Base-by-base conservation (phyloP, 148 eudicot species). In the Suaeda aralocaspica region DNA sequence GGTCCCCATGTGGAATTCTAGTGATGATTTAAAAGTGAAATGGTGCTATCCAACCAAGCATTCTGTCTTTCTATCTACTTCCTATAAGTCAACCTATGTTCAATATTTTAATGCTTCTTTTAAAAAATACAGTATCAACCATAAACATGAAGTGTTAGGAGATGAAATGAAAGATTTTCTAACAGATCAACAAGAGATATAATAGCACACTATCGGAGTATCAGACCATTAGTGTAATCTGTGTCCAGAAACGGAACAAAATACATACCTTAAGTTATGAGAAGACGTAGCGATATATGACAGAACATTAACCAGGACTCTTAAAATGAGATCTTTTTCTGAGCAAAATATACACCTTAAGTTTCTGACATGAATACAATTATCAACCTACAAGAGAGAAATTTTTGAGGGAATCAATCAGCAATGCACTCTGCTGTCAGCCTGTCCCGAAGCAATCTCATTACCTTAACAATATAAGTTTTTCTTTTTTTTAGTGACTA, bases 11-110 rank as follows among this genome's bases (percentile, higher is more conserved):
- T 51, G 66, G 45, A 30, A 18, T 5, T 22, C 33, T 67, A 56
- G 58, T 59, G 14, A 59, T 68, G 29, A 57, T 70, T 64, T 55
- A 64, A 63, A 69, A 74, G 41, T 44, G 18, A 45, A 64, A 25
- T 67, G 58, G 74, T 76, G 70, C 73, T 70, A 70, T 45, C 70
- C 78, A 68, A 68, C 68, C 42, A 59, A 68, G 67, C 39, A 60
- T n/a, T n/a, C n/a, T n/a, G n/a, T n/a, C n/a, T n/a, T n/a, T n/a
- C n/a, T n/a, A n/a, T 39, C 16, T 56, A 14, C 18, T 12, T 34
- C 46, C 34, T 25, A 5, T 65, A 36, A 69, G 60, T 42, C 61
- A 36, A 69, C 63, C 62, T 59, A 36, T 44, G 24, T 55, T 15
- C 50, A 9, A 55, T 53, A 42, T 55, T 11, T 34, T 59, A 24